These are phyloP conservation scores for Carnegiea gigantea DNA, from an alignment of 179 eudicot genomes.

Conservation along the genomic window DNA sequence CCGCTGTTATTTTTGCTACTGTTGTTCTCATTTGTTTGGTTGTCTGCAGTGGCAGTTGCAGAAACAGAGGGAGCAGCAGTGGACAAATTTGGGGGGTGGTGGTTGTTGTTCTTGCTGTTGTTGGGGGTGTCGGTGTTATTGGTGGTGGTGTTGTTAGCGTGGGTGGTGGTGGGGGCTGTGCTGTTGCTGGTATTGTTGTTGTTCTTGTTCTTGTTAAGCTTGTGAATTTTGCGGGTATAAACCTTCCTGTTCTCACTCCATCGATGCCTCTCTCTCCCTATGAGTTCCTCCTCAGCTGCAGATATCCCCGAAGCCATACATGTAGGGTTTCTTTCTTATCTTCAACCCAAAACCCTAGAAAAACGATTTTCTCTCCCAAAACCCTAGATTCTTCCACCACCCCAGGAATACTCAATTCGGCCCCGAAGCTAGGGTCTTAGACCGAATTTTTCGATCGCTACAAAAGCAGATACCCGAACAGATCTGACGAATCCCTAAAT, in stretches of 20 bases:
- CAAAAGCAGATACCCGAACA: constrained; percentile 18
- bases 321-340: constrained; percentile 21
- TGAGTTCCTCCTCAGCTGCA: constrained; percentile 41
- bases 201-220: constrained; percentile 14
- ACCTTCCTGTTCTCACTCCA: constrained; percentile 58
- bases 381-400: constrained; percentile 30
- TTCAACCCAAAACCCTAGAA: constrained; percentile 25
- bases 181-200: constrained; percentile 16
- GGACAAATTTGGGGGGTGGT: neutral
- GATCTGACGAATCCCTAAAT: constrained; percentile 24
- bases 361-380: neutral
- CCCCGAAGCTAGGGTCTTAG: constrained; percentile 34
- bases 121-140: too few species aligned
- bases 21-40: constrained; percentile 9
- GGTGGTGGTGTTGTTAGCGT: too few species aligned
- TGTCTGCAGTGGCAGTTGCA: neutral
- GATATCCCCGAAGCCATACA: constrained; percentile 66
- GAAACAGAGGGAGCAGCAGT: neutral
- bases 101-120: neutral
- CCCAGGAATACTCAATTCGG: neutral
- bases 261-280: constrained; percentile 34
- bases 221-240: constrained; percentile 41
- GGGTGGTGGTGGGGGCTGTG: too few species aligned
- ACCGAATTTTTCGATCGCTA: constrained; percentile 14
- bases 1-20: neutral